Evolutionary conservation across 352 stramenopile species (phyloP), one percentile per base, ranked within the genome.

Genomic region (Elongisporangium prolatum): DNA sequence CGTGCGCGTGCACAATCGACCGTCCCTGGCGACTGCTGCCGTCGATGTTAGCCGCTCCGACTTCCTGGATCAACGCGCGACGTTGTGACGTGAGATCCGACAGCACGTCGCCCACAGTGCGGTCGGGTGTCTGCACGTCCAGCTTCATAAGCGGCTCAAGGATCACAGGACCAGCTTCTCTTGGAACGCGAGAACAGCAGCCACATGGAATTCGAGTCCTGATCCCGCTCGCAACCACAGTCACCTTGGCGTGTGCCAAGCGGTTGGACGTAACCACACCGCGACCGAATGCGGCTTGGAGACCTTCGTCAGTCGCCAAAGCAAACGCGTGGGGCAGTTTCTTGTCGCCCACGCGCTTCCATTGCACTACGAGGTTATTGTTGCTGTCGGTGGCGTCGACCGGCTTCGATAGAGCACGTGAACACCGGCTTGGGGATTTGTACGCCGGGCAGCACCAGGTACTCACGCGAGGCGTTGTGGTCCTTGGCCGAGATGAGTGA

Each of bases 381-480:
- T 63, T 74, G 14, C n/a, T n/a, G n/a, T n/a, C n/a, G n/a, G n/a
- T n/a, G n/a, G 61, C 58, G 28, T 75, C 71, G 4, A 54, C 54
- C 4, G 5, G 93, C 77, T 54, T 98, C 92, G 51, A 98, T 74
- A 2, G 92, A 89, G 60, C 94, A 86, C 38, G 91, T 97, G 28
- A 98, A 93, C 14, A 98, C 84, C 24, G 84, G 84, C 56, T 89
- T 84, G 6, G 84, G 80, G 50, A 93, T 69, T 44, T 89, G 79
- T 1, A 93, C 73, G 14, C 84, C 78, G 9, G 80, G 76, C 13
- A 93, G 56, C 21, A 87, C 57, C 20, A 86, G 21, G 49, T 63
- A 69, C 48, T 72, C 57, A 21, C 56, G 59, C 2, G 57, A 66
- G 25, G 64, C 40, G 7, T 7, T 34, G 37, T 63, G 25, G 50